Base-by-base conservation (phyloP, 1,284 basidiomycete genomes). In the Quambalaria eucalypti region DNA sequence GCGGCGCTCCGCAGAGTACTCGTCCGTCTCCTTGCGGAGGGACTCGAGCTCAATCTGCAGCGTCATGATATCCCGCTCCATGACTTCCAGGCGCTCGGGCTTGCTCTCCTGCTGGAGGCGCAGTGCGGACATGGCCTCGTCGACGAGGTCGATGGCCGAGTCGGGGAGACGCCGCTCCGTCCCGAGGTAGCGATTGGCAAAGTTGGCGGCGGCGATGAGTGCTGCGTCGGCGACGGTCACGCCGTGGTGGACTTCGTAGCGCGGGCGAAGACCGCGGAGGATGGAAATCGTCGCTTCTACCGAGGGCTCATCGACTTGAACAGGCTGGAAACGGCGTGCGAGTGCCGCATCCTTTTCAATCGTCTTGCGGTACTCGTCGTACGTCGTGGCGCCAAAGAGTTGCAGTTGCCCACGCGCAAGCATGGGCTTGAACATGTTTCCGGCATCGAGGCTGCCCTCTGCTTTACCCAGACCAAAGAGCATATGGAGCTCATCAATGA, bases 201-300 rank as follows among this genome's bases (percentile, higher is more conserved):
- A 82, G 28, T 87, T 87, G 0, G 92, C 91, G 4, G 93, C 92
- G 25, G 86, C 81, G 62, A 97, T 92, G 53, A 98, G 80, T 1
- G 93, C 87, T 4, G 85, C 83, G 71, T 98, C 95, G 66, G 87
- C 82, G 67, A 98, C 95, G 56, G 87, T 62, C 4, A 88, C 85
- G 46, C 73, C 74, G 56, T 76, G 75, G 55, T 76, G 71, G 82
- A 84, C 66, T 64, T 81, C 81, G 77, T 82, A 83, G 66, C 84
- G 88, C 74, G 90, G 88, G 51, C 87, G 82, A 68, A 92, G 87
- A 68, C 89, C 89, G 68, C 93, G 87, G 47, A 98, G 81, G 65
- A 95, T 98, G 65, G 84, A 88, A 77, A 97, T 90, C 0, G 93
- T 89, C 71, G 95, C 92, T 4, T 87, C 78, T 1, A 96, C 92